Evolutionary conservation across 495 filamentous ascomycete species (phyloP), one percentile per base, ranked within the genome.

Genomic region (Penicillium roqueforti): DNA sequence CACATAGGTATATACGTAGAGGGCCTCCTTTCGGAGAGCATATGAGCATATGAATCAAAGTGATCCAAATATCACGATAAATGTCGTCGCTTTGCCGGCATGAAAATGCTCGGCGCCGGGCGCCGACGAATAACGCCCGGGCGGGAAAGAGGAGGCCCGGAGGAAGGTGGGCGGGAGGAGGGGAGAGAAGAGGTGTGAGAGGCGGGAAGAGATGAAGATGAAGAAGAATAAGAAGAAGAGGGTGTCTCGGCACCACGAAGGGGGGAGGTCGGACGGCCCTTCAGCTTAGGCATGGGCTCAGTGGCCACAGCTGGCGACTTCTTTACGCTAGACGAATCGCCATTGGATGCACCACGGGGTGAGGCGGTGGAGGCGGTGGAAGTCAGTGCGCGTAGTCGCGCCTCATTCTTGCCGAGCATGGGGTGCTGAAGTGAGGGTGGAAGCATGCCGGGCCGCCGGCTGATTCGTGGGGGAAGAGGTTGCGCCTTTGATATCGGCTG

Each of bases 51-150:
- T n/a, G n/a, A n/a, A n/a, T n/a, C n/a, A n/a, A n/a, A n/a, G n/a
- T 20, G 26, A 29, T 29, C 25, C 16, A 13, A 28, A 29, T 13
- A 40, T 59, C 45, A 68, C 9, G 50, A 41, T 23, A 67, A 36
- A 7, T 62, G 70, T 45, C 61, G 70, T 16, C 67, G 69, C 53
- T 73, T 75, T 8, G 70, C 68, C 19, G 69, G 73, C 37, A 76
- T 72, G 56, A 77, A 75, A 2, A 75, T 56, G 52, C 60, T 72
- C 2, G 66, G 68, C 13, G 67, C 51, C 6, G 68, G 59, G 43
- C 73, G 61, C 47, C 71, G 73, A 19, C 68, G 67, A 31, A 68
- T 53, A 4, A 64, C 40, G 31, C 57, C 51, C 13, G 57, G 65
- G 16, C 67, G 67, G 7, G 54, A 42, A 16, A 61, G 54, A 6